A percentile compares a stretch with the other conserved stretches of the same genome.
Evolutionary conservation across 2,329 filamentous ascomycete species (phyloP).

Genomic region (Parastagonospora avenae): DNA sequence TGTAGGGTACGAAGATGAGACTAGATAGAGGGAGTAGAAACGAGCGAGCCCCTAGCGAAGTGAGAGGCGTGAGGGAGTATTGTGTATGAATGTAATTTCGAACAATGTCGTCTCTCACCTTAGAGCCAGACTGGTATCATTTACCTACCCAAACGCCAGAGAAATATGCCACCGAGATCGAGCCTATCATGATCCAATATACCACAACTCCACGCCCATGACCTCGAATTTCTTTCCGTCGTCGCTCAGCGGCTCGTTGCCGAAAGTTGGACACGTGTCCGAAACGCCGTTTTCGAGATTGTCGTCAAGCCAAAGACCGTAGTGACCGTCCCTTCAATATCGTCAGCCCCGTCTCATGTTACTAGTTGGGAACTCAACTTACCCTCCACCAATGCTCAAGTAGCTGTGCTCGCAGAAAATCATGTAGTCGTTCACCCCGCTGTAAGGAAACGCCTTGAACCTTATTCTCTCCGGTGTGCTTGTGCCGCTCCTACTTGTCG

Average conservation of each 20-base stretch:
- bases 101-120: conserved; percentile 2
- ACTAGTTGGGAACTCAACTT: conserved; percentile 24
- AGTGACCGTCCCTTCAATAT: conserved; percentile 71
- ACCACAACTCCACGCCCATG: conserved; percentile 91
- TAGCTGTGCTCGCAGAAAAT: conserved; percentile 89
- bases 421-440: conserved; percentile 94
- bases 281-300: conserved; percentile 83
- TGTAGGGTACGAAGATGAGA: too few species aligned
- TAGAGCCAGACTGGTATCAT: conserved; percentile 5
- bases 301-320: conserved; percentile 92
- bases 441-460: conserved; percentile 97
- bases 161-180: not conserved
- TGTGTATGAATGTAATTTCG: not conserved
- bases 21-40: too few species aligned
- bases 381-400: conserved; percentile 82
- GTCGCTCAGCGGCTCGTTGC: conserved; percentile 91
- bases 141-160: conserved; percentile 2
- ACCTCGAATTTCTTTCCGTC: conserved; percentile 92
- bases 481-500: conserved; percentile 51
- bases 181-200: conserved; percentile 64
- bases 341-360: conserved; percentile 1
- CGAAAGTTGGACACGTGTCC: conserved; percentile 85
- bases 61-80: not conserved
- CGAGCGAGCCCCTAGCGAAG: too few species aligned
- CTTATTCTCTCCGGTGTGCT: conserved; percentile 76